phyloP scores from a whole-genome alignment of 2,329 filamentous ascomycete genomes.

The Xylariaceae sp. region DNA sequence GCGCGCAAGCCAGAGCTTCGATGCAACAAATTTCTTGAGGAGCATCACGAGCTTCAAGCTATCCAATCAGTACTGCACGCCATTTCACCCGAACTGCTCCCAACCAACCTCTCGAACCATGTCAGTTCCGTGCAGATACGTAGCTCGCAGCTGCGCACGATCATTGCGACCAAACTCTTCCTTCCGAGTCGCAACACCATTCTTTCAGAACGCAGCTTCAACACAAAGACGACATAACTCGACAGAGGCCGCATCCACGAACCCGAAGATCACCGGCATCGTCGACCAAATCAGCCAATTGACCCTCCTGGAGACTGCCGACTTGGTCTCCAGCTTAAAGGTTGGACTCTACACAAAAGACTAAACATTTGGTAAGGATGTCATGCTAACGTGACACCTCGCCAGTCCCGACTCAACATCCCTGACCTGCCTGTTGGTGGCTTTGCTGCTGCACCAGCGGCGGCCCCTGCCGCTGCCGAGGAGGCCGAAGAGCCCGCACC shows the following conservation, averaged over 20 bases:
- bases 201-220: slow-evolving; percentile 54
- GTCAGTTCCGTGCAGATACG: slow-evolving; percentile 68
- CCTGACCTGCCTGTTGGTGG: slow-evolving; percentile 95
- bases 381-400: slow-evolving; percentile 25
- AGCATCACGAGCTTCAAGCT: slow-evolving; percentile 30
- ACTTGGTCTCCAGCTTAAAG: slow-evolving; percentile 94
- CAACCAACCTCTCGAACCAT: slow-evolving; percentile 49
- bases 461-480: slow-evolving; percentile 69
- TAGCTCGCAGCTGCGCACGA: slow-evolving; percentile 68
- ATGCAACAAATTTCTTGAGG: slow-evolving; percentile 38
- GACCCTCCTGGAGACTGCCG: slow-evolving; percentile 95
- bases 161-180: slow-evolving; percentile 60
- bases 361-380: not conserved
- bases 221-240: slow-evolving; percentile 83
- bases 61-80: slow-evolving; percentile 17
- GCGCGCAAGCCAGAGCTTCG: slow-evolving; percentile 29
- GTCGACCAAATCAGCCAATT: slow-evolving; percentile 99
- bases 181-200: slow-evolving; percentile 52
- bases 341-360: slow-evolving; percentile 53
- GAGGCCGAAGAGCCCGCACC: slow-evolving; percentile 89
- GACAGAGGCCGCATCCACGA: slow-evolving; percentile 71
- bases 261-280: slow-evolving; percentile 92
- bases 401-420: slow-evolving; percentile 90
- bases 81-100: slow-evolving; percentile 23
- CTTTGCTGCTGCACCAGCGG: slow-evolving; percentile 72